Evolutionary conservation across 2,329 filamentous ascomycete genomes (phyloP), one percentile per base, ranked within the genome.

Genomic region (Knufia petricola): DNA sequence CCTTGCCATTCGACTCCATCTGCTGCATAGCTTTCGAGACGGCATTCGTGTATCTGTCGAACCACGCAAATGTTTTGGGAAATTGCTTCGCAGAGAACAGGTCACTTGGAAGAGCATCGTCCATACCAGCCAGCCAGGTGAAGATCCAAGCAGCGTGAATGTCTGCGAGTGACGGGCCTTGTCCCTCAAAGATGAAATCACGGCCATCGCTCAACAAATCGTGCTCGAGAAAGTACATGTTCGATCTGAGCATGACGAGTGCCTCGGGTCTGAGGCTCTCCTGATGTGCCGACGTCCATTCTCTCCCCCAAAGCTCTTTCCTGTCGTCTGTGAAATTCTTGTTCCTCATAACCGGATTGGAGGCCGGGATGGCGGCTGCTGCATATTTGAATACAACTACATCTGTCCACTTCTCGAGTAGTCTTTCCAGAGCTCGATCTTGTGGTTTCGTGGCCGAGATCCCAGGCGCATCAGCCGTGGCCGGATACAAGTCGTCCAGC

Each of bases 401-500:
- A 49, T 49, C 39, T 34, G 39, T 45, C 47, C 47, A 49, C 26
- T 49, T 45, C 40, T 47, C 44, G 30, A 47, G 23, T 23, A 47
- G 73, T 30, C 63, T 66, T 45, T 77, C 73, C 23, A 84, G 66
- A 3, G 84, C 69, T 15, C 68, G 67, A 53, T 76, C 69, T 1
- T 78, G 38, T 6, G 72, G 73, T 24, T 60, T 58, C 23, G 72
- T 63, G 4, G 72, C 67, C 2, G 62, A 59, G 26, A 61, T 58
- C 1, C 62, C 54, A 23, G 68, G 60, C 30, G 65, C 64, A 54
- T 67, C 48, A 60, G 66, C 60, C 9, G 65, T 60, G 1, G 67
- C 53, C 0, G 73, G 74, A 59, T 74, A 77, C 31, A 74, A 65
- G 1, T 65, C 55, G 57, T 85, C 79, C 1, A 87, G 76, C 61